Evolutionary conservation across 2,329 filamentous ascomycete genomes (phyloP).

Genomic region (Cordyceps fumosorosea): DNA sequence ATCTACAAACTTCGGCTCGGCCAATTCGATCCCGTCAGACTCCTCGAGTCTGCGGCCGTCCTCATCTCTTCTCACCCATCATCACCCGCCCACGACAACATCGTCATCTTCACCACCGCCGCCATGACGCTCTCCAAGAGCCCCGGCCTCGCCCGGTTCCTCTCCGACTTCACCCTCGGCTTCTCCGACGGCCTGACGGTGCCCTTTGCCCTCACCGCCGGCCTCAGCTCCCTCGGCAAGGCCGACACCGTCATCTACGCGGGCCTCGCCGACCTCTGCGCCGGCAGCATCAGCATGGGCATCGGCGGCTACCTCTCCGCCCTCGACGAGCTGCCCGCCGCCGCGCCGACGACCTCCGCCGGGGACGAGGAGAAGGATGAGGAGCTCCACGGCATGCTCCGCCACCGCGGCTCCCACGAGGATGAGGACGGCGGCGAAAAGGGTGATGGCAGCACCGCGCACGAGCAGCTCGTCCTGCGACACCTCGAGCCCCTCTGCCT

Average conservation of each 20-base stretch:
- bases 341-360: not conserved
- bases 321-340: conserved; percentile 27
- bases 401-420: conserved; percentile 4
- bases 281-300: conserved; percentile 68
- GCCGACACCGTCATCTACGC: conserved; percentile 60
- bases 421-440: conserved; percentile 14
- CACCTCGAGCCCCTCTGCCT: conserved; percentile 29
- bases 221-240: conserved; percentile 54
- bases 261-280: conserved; percentile 63
- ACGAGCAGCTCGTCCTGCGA: conserved; percentile 21
- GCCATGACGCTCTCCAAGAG: conserved; percentile 19
- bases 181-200: conserved; percentile 70
- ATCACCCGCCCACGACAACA: not conserved
- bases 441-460: conserved; percentile 12
- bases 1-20: not conserved
- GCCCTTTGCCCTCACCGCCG: conserved; percentile 67
- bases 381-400: conserved; percentile 22
- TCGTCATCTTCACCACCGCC: not conserved
- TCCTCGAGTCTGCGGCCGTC: not conserved
- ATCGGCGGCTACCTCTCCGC: conserved; percentile 64
- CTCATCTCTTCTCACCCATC: not conserved
- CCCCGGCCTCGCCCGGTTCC: conserved; percentile 33
- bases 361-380: conserved; percentile 19
- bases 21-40: not conserved
- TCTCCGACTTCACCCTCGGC: conserved; percentile 64